Conservation (phyloP, 106 monocot genomes). For the Allium fistulosum region DNA sequence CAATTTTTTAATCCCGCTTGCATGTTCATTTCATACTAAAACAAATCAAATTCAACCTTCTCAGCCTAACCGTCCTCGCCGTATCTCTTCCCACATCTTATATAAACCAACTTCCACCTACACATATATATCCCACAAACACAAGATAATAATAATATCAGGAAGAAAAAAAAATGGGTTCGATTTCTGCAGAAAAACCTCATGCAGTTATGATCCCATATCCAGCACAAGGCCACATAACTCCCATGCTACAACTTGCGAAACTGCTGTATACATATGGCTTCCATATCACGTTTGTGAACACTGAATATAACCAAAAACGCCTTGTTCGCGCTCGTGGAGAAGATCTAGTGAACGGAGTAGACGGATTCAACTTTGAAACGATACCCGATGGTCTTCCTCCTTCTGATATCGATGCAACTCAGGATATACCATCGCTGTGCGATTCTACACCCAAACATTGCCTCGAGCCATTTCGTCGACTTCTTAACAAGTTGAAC, state of each 20-base stretch:
- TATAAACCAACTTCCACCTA: too few species aligned
- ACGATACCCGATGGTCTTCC: constrained; percentile 27
- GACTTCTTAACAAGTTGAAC: constrained; percentile 2
- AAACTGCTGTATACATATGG: constrained; percentile 25
- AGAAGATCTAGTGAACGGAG: neutral
- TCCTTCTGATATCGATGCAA: constrained; percentile 3
- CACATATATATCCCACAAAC: too few species aligned
- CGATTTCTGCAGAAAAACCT: constrained; percentile 8
- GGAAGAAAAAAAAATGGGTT: neutral
- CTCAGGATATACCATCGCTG: constrained; percentile 8
- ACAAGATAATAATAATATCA: too few species aligned
- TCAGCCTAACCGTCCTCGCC: too few species aligned
- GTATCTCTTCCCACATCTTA: too few species aligned
- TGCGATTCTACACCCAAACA: neutral
- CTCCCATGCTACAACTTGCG: constrained; percentile 15
- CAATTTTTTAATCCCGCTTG: too few species aligned
- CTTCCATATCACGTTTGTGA: constrained; percentile 25
- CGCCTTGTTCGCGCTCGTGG: neutral
- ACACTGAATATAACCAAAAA: constrained; percentile 16
- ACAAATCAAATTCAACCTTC: too few species aligned
- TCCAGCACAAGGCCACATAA: constrained; percentile 21
- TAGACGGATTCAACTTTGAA: constrained; percentile 9
- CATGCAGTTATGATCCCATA: constrained; percentile 21
- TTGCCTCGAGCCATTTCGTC: constrained; percentile 2
- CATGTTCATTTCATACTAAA: too few species aligned